Evolutionary conservation across 176 grass and related monocot genomes (phyloP).

Genomic region (Carex parvula): DNA sequence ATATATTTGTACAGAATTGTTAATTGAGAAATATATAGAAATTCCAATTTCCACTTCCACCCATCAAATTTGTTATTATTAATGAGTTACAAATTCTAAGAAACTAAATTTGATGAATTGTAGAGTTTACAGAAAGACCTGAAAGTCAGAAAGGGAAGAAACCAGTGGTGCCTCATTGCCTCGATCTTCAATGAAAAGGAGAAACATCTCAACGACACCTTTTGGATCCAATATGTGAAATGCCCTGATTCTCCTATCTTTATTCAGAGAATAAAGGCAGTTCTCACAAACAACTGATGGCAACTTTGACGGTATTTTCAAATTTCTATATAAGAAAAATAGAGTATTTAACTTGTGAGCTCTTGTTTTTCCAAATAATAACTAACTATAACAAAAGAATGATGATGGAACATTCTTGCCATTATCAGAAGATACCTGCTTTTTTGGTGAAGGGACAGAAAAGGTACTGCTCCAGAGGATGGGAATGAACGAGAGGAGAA

Average conservation of each 20-base stretch:
- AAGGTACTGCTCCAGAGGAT: neutral
- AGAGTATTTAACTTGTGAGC: neutral
- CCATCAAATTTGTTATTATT: neutral
- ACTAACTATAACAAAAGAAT: neutral
- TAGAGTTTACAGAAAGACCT: constrained; percentile 25
- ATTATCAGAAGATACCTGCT: neutral
- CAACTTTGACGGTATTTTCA: constrained; percentile 80
- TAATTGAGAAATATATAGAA: too few relatives aligned
- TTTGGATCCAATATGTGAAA: constrained; percentile 96
- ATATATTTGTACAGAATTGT: too few relatives aligned
- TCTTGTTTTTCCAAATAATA: neutral
- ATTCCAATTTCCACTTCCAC: too few relatives aligned
- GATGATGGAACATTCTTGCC: neutral
- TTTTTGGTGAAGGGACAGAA: neutral
- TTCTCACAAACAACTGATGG: constrained; percentile 95
- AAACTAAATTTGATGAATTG: constrained; percentile 9
- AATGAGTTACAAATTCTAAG: neutral
- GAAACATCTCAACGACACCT: constrained; percentile 71
- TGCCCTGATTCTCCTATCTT: constrained; percentile 69
- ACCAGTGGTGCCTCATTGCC: constrained; percentile 34
- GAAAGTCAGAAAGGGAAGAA: constrained; percentile 21
- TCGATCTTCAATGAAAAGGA: constrained; percentile 76
- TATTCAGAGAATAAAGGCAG: constrained; percentile 80
- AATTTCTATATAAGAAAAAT: constrained; percentile 51
- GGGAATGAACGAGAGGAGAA: too few relatives aligned